phyloP scores from a whole-genome alignment of 2,329 filamentous ascomycete species.

The Aspergillus quadrilineatus region DNA sequence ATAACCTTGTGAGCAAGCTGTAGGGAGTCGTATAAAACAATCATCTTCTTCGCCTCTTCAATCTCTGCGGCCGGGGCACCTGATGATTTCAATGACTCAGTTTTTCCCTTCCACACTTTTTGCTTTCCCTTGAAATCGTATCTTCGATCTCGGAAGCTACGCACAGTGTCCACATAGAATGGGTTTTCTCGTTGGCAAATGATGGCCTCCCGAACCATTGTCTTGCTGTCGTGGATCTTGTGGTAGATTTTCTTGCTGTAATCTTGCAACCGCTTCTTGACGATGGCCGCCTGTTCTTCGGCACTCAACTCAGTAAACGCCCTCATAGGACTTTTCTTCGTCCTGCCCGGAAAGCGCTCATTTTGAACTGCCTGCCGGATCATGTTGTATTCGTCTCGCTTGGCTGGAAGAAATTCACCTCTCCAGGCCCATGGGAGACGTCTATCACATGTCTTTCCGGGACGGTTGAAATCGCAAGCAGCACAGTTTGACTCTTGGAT shows the following conservation, averaged over 20 bases:
- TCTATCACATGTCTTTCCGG: conserved; percentile 94
- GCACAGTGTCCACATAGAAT: conserved; percentile 96
- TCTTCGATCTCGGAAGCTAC: conserved; percentile 90
- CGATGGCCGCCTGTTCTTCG: conserved; percentile 77
- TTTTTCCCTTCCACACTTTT: conserved; percentile 98
- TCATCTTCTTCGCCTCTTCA: conserved; percentile 98
- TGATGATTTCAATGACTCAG: conserved; percentile 76
- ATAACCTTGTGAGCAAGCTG: conserved; percentile 99
- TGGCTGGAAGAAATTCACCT: conserved; percentile 94
- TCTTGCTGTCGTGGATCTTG: conserved; percentile 95
- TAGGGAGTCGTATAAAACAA: conserved; percentile 89
- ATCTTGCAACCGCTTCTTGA: conserved; percentile 83
- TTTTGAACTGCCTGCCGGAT: conserved; percentile 88
- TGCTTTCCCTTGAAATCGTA: conserved; percentile 99
- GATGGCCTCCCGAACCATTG: conserved; percentile 90
- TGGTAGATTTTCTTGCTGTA: conserved; percentile 99
- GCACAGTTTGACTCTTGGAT: conserved; percentile 94
- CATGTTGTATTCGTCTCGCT: conserved; percentile 99
- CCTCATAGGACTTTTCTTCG: conserved; percentile 66
- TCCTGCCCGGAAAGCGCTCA: conserved; percentile 83
- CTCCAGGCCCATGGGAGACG: conserved; percentile 96
- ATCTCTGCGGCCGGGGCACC: conserved; percentile 75
- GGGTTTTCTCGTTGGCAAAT: conserved; percentile 98
- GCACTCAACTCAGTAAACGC: conserved; percentile 76
- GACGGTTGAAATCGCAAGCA: conserved; percentile 96